Evolutionary conservation across 495 filamentous ascomycete species (phyloP).

Genomic region (Letharia columbiana): DNA sequence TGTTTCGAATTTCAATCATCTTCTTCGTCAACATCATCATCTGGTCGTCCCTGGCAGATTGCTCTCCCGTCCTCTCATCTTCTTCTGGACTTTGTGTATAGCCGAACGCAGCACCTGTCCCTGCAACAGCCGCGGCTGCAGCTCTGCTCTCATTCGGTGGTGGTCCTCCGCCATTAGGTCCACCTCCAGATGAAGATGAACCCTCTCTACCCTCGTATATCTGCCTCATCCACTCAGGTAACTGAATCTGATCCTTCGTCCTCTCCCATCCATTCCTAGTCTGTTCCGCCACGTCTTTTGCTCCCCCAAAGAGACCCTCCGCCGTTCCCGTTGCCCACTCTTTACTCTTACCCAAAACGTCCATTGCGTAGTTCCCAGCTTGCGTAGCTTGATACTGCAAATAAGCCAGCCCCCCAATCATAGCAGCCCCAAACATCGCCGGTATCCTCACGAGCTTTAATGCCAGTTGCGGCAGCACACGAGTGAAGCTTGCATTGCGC

Average conservation of each 20-base stretch:
- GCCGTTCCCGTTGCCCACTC: conserved; percentile 60
- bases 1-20: conserved; percentile 97
- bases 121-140: conserved; percentile 45
- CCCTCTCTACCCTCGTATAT: conserved; percentile 48
- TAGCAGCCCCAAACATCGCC: conserved; percentile 82
- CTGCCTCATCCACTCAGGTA: conserved; percentile 81
- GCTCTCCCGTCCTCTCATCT: conserved; percentile 52
- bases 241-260: conserved; percentile 66
- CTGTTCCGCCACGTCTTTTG: conserved; percentile 66
- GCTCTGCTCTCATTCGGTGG: conserved; percentile 58
- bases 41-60: conserved; percentile 81
- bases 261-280: conserved; percentile 72
- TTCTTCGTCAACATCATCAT: conserved; percentile 99
- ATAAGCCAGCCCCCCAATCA: conserved; percentile 80
- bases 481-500: conserved; percentile 75
- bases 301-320: conserved; percentile 55
- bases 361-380: conserved; percentile 81
- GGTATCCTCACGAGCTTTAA: conserved; percentile 80
- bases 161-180: conserved; percentile 38
- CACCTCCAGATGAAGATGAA: conserved; percentile 31
- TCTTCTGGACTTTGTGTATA: conserved; percentile 65
- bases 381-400: conserved; percentile 92
- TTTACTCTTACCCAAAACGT: conserved; percentile 61
- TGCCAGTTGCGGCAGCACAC: conserved; percentile 79
- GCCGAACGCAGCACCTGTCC: conserved; percentile 67